Evolutionary conservation across 306 rosid species (phyloP).

Genomic region (Luffa acutangula): DNA sequence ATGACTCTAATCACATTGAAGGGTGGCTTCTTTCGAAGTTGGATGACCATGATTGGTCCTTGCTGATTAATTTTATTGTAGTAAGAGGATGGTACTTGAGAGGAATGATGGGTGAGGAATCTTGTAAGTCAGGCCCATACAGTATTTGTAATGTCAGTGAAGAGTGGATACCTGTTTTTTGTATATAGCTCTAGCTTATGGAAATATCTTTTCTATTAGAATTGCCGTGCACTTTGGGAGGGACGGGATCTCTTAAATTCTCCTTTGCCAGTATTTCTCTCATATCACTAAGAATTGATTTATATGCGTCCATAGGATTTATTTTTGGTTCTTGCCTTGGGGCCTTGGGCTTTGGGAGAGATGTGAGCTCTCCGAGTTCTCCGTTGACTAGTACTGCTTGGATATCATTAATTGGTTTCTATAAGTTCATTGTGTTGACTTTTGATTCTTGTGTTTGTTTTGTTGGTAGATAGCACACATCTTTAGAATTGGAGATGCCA

Average conservation of each 20-base stretch:
- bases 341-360: too few relatives aligned
- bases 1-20: neutral
- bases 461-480: too few relatives aligned
- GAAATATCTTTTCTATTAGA: too few relatives aligned
- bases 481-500: too few relatives aligned
- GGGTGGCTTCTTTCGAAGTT: neutral
- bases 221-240: neutral
- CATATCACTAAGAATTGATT: neutral
- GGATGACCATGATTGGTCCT: neutral
- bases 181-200: neutral
- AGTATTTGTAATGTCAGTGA: neutral
- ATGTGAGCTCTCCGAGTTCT: too few relatives aligned
- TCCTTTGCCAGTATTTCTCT: neutral
- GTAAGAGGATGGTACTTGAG: neutral
- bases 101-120: neutral
- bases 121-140: neutral
- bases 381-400: too few relatives aligned
- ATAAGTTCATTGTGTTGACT: too few relatives aligned
- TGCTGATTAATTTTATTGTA: neutral
- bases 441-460: too few relatives aligned
- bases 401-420: too few relatives aligned
- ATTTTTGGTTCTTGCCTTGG: too few relatives aligned
- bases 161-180: neutral
- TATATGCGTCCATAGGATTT: neutral
- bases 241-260: neutral